Conservation (phyloP, 2,329 filamentous ascomycete genomes). For the Aspergillus nomiae region DNA sequence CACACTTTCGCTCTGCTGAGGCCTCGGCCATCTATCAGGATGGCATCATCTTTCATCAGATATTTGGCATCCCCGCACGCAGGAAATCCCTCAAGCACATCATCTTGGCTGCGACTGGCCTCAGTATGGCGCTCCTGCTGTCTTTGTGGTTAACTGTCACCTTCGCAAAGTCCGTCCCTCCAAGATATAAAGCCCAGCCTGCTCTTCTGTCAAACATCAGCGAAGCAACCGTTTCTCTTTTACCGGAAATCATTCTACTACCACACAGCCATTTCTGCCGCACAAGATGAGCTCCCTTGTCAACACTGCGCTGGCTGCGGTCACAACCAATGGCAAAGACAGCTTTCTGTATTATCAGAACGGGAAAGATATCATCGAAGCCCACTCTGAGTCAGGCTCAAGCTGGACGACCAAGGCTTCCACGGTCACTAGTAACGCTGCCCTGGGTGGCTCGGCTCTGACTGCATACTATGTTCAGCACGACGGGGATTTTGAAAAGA, state of each 20-base stretch:
- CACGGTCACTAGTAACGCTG: constrained; percentile 1
- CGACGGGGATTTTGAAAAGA: background rate
- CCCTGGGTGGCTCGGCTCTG: constrained; percentile 1
- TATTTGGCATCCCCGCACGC: background rate
- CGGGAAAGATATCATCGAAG: background rate
- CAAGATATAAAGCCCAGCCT: background rate
- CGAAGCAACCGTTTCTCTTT: background rate
- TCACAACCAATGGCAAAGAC: background rate
- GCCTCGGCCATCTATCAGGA: background rate
- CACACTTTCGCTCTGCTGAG: background rate
- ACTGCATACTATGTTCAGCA: constrained; percentile 6
- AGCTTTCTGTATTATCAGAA: constrained; percentile 5
- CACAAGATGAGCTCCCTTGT: constrained; percentile 1
- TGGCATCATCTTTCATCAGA: background rate
- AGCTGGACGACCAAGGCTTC: constrained; percentile 2
- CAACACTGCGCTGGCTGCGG: background rate
- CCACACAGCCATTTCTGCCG: background rate
- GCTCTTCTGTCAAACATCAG: no score
- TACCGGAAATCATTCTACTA: background rate
- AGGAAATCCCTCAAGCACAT: background rate
- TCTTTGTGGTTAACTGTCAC: background rate
- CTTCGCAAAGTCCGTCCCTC: background rate
- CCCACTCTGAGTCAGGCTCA: background rate
- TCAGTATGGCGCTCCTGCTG: background rate
- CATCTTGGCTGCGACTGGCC: background rate